Conservation (phyloP, 306 rosid genomes). For the Vicia sativa region DNA sequence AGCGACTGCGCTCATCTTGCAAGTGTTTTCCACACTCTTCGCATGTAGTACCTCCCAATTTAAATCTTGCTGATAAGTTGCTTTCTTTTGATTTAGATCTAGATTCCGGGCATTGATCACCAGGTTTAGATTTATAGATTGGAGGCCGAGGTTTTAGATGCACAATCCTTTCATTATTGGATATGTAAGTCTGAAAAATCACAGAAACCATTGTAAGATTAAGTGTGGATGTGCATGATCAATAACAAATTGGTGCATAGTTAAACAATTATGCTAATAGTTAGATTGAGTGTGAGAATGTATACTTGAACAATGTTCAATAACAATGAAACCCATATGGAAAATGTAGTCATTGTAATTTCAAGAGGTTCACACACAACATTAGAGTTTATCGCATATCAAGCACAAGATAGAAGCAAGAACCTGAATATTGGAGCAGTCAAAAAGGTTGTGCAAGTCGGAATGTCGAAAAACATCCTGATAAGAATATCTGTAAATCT, state of each 20-base stretch:
- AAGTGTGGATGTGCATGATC: background rate
- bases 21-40: constrained; percentile 85
- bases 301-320: constrained; percentile 8
- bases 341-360: constrained; percentile 7
- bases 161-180: constrained; percentile 84
- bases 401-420: constrained; percentile 29
- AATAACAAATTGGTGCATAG: background rate
- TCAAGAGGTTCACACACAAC: background rate
- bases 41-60: constrained; percentile 79
- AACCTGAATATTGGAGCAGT: constrained; percentile 93
- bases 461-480: constrained; percentile 82
- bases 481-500: constrained; percentile 83
- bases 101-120: constrained; percentile 65
- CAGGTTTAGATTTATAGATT: constrained; percentile 59
- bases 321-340: background rate
- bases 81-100: constrained; percentile 62
- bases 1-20: constrained; percentile 81
- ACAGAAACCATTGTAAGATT: constrained; percentile 26
- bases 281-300: constrained; percentile 13
- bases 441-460: constrained; percentile 72
- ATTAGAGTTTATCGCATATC: constrained; percentile 11
- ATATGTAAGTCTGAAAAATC: constrained; percentile 75
- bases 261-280: background rate
- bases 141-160: constrained; percentile 88
- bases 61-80: constrained; percentile 58